Evolutionary conservation across 805 yeast species (phyloP).

Genomic region (Candida chauliodis): DNA sequence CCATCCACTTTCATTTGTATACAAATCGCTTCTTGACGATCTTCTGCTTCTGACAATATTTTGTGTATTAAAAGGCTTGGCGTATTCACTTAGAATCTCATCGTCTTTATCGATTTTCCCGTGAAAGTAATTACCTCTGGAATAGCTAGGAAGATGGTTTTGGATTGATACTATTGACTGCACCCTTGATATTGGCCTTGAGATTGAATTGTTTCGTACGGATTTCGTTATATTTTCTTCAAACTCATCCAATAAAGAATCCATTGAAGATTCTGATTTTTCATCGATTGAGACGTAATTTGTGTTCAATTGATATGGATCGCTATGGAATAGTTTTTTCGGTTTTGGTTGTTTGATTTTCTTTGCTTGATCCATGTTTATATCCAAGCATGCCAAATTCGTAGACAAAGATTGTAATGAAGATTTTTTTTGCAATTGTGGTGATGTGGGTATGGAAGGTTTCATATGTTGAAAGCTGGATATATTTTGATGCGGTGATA

Average conservation of each 20-base stretch:
- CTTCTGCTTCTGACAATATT: constrained; percentile 23
- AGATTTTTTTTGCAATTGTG: constrained; percentile 9
- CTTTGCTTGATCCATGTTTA: constrained; percentile 5
- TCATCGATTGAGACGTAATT: constrained; percentile 8
- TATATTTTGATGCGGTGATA: constrained; percentile 24
- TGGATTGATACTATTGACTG: constrained; percentile 6
- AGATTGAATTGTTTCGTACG: constrained; percentile 17
- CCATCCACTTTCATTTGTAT: constrained; percentile 47
- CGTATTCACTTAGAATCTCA: constrained; percentile 31
- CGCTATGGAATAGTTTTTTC: constrained; percentile 4
- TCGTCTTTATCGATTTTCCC: constrained; percentile 10
- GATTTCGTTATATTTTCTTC: constrained; percentile 38
- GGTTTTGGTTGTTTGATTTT: constrained; percentile 16
- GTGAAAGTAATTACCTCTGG: constrained; percentile 6
- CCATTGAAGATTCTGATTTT: constrained; percentile 31
- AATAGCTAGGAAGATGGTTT: neutral
- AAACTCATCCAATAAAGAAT: constrained; percentile 41
- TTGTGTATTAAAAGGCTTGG: neutral
- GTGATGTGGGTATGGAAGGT: neutral
- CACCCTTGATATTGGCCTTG: constrained; percentile 26
- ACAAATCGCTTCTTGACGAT: constrained; percentile 40
- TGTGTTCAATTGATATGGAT: constrained; percentile 5
- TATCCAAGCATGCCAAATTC: constrained; percentile 28
- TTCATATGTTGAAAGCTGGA: neutral
- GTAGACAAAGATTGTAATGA: constrained; percentile 24